phyloP scores from a whole-genome alignment of 345 rosid species.

The Brassica rapa region DNA sequence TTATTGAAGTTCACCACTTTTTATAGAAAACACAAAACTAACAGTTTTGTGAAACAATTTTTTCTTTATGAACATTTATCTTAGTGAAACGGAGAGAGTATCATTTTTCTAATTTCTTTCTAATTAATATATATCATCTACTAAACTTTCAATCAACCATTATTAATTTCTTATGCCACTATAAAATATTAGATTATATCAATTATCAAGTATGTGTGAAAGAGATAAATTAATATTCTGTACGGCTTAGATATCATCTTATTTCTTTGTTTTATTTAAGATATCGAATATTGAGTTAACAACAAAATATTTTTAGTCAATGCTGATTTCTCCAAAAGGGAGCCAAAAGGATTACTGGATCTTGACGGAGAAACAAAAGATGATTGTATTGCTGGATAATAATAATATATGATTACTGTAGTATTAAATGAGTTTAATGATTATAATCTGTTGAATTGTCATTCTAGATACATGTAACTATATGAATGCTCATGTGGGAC shows the following conservation, averaged over 20 bases:
- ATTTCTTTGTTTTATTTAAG: not conserved
- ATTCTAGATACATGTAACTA: not conserved
- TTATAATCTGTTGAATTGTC: not conserved
- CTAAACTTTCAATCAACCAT: not conserved
- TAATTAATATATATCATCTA: too few species aligned
- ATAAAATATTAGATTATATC: too few species aligned
- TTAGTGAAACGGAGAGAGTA: too few species aligned
- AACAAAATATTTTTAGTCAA: not conserved
- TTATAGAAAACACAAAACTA: too few species aligned
- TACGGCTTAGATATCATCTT: too few species aligned
- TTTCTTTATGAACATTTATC: too few species aligned
- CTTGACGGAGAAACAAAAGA: not conserved
- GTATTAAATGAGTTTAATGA: not conserved
- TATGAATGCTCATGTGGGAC: constrained; percentile 28
- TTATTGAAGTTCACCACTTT: too few species aligned
- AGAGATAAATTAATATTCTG: not conserved
- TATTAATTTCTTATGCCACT: not conserved
- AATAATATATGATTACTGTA: not conserved
- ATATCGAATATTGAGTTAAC: not conserved
- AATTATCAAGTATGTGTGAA: not conserved
- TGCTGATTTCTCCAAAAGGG: not conserved
- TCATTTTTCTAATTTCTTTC: too few species aligned
- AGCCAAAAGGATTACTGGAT: not conserved
- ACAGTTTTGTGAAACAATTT: too few species aligned
- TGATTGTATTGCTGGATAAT: not conserved